Percentiles rank a stretch among this genome's conserved stretches.
phyloP scores from a whole-genome alignment of 768 basidiomycete genomes.

The Suillus spraguei region DNA sequence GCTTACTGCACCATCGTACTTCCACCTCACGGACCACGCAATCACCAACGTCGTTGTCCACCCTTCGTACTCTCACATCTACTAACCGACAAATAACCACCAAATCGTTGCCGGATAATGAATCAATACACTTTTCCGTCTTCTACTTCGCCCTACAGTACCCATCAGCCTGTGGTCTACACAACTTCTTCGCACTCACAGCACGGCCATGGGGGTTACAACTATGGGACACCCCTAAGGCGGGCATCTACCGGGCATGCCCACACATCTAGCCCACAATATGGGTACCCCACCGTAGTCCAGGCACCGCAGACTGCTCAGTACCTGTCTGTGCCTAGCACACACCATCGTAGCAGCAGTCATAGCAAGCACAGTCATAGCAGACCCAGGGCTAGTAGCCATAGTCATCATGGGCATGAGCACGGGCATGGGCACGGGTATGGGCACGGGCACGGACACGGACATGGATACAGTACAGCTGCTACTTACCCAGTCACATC shows the following conservation, averaged over 20 bases:
- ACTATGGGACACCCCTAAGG: conserved; percentile 14
- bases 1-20: too few relatives aligned
- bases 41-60: neutral
- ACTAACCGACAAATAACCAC: neutral
- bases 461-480: conserved; percentile 13
- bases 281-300: conserved; percentile 3
- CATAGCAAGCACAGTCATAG: conserved; percentile 13
- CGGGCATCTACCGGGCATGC: conserved; percentile 14
- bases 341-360: conserved; percentile 23
- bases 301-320: neutral
- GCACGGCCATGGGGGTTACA: conserved; percentile 3
- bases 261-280: conserved; percentile 8
- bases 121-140: conserved; percentile 27
- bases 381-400: conserved; percentile 14
- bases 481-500: conserved; percentile 8
- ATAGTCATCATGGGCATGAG: conserved; percentile 2
- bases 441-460: neutral
- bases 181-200: conserved; percentile 9
- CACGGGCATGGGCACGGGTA: conserved; percentile 11
- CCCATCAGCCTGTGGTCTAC: conserved; percentile 13
- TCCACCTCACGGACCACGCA: neutral
- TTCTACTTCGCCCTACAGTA: conserved; percentile 10
- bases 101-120: conserved; percentile 15
- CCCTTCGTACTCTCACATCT: neutral
- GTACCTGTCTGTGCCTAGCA: conserved; percentile 17